phyloP scores from a whole-genome alignment of 352 stramenopile species.

The Pythium aquatile region DNA sequence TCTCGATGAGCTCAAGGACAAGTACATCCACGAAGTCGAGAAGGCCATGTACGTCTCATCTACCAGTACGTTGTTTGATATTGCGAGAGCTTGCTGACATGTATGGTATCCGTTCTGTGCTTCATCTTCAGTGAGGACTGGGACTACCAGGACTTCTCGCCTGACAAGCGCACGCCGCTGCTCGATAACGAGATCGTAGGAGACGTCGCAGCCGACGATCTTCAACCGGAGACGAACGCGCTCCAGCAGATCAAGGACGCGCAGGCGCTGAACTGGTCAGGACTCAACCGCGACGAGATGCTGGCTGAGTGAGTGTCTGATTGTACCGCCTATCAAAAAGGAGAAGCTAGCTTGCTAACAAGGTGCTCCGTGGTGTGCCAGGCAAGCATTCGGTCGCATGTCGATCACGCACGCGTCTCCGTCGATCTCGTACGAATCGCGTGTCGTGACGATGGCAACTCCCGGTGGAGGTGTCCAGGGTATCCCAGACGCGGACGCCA shows the following conservation, averaged over 20 bases:
- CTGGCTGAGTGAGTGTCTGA: constrained; percentile 41
- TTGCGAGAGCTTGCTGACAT: neutral
- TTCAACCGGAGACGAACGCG: constrained; percentile 32
- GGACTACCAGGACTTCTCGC: constrained; percentile 71
- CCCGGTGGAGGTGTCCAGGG: constrained; percentile 50
- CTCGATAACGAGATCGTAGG: constrained; percentile 48
- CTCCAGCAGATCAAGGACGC: constrained; percentile 35
- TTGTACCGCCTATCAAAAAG: no score
- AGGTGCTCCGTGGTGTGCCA: neutral
- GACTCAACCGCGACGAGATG: constrained; percentile 45
- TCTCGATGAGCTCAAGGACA: constrained; percentile 57
- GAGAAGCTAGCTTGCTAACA: neutral
- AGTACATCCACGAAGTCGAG: constrained; percentile 57
- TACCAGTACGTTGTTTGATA: constrained; percentile 26
- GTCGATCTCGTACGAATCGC: constrained; percentile 38
- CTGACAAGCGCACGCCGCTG: constrained; percentile 57
- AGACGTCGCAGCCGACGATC: constrained; percentile 36
- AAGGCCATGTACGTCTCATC: constrained; percentile 43
- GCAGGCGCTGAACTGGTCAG: constrained; percentile 38
- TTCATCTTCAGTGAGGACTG: constrained; percentile 47
- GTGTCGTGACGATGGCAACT: constrained; percentile 50
- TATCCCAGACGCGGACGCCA: constrained; percentile 41
- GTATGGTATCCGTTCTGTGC: no score
- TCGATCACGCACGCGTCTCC: constrained; percentile 13
- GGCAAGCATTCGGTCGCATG: constrained; percentile 20